Conservation (phyloP, 1,284 basidiomycete species). For the Ceraceosorus guamensis region DNA sequence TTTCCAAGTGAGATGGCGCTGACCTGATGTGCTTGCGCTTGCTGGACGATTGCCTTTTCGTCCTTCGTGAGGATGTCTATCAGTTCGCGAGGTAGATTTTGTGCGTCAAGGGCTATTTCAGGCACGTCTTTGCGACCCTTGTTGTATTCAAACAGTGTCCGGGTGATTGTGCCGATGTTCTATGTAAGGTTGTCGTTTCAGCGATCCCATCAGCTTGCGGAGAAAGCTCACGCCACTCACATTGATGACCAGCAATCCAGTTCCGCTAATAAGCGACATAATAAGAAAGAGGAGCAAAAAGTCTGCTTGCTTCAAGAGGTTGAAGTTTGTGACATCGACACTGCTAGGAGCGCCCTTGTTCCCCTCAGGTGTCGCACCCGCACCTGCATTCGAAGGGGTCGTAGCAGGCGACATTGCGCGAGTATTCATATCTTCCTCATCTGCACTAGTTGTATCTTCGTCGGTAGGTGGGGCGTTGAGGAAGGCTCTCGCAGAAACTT, state of each 20-base stretch:
- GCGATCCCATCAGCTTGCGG: not conserved
- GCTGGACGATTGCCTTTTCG: conserved; percentile 61
- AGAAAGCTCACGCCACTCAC: conserved; percentile 59
- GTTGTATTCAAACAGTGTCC: conserved; percentile 68
- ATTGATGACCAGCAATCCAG: conserved; percentile 88
- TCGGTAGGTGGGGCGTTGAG: conserved; percentile 8
- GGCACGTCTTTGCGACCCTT: not conserved
- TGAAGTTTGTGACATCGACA: conserved; percentile 54
- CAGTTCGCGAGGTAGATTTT: not conserved
- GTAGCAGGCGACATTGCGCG: not conserved
- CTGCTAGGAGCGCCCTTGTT: conserved; percentile 9
- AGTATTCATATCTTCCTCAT: not conserved
- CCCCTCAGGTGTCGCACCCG: not conserved
- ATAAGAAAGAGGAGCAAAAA: conserved; percentile 70
- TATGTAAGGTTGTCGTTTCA: conserved; percentile 57
- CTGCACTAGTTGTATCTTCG: conserved; percentile 1
- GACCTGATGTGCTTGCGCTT: conserved; percentile 74
- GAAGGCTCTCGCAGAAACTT: conserved; percentile 28
- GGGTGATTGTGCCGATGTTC: conserved; percentile 85
- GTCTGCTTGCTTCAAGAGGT: conserved; percentile 55
- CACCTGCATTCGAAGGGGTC: not conserved
- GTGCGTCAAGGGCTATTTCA: not conserved
- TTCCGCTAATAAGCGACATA: conserved; percentile 71
- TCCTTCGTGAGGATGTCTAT: conserved; percentile 49
- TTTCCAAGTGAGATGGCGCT: conserved; percentile 77